Evolutionary conservation across 2,329 filamentous ascomycete genomes (phyloP), one percentile per base, ranked within the genome.

Genomic region (Bimuria novae-zelandiae): DNA sequence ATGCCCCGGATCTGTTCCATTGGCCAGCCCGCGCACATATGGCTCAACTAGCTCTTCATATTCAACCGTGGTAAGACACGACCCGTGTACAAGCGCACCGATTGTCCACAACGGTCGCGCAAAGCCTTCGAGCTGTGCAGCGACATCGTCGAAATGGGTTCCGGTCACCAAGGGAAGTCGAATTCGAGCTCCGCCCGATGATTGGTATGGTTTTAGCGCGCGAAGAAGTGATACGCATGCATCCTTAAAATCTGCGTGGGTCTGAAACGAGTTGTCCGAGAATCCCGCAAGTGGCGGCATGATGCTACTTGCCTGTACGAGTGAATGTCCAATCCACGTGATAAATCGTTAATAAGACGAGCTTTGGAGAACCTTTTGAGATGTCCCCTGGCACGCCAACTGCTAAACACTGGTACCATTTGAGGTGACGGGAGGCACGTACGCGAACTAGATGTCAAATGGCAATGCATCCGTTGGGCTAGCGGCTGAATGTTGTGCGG

Each of bases 111-210:
- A 47, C 0, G 69, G 62, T 6, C 69, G 69, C 1, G 69, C 69
- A 48, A 56, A 72, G 7, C 69, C 69, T 59, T 72, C 69, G 2
- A 72, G 62, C 42, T 72, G 68, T 4, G 69, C 69, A 7, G 69
- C 69, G 21, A 69, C 56, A 39, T 72, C 68, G 51, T 72, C 69
- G 16, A 72, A 72, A 46, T 72, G 69, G 2, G 69, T 72, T 10
- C 69, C 69, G 8, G 67, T 72, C 12, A 54, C 57, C 12, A 72
- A 46, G 3, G 68, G 65, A 1, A 72, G 64, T 46, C 49, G 63
- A 29, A 72, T 68, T 4, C 69, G 61, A 7, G 69, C 69, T 27
- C 69, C 67, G n/a, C 62, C 60, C 0, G 61, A 50, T 3, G 68
- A 71, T 16, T 71, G 69, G 11, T 70, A 69, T 1, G 65, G 65